A percentile compares a stretch with the other conserved stretches of the same genome.
Conservation (phyloP, 306 rosid species). For the Trifolium subterraneum region DNA sequence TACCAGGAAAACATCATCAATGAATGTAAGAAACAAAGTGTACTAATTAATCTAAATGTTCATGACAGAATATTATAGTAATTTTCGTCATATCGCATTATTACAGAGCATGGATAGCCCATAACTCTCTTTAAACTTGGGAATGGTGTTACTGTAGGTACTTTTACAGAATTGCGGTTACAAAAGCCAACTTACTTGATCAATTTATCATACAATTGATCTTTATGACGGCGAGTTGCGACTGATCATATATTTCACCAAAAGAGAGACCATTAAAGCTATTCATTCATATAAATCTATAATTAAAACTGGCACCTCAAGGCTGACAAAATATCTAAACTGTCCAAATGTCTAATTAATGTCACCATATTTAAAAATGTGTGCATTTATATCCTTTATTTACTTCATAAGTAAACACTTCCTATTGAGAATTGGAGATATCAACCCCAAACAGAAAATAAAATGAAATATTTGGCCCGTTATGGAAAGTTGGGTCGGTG, state of each 20-base stretch:
- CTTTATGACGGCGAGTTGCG: not conserved
- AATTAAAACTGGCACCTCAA: not conserved
- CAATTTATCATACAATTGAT: not conserved
- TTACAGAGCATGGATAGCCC: not conserved
- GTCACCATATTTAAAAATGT: no score
- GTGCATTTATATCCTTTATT: no score
- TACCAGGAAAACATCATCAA: slow-evolving; percentile 37
- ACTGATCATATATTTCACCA: slow-evolving; percentile 20
- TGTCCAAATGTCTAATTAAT: not conserved
- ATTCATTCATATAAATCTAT: not conserved
- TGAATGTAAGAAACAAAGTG: slow-evolving; percentile 11
- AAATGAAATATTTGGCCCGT: not conserved
- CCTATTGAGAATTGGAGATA: no score
- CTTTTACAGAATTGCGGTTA: not conserved
- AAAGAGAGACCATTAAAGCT: not conserved
- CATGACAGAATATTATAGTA: not conserved
- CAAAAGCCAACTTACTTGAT: not conserved
- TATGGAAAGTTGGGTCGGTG: not conserved
- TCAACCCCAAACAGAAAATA: not conserved
- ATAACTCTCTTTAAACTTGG: not conserved
- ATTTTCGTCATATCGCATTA: slow-evolving; percentile 11
- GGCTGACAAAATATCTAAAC: slow-evolving; percentile 10
- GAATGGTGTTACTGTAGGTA: not conserved
- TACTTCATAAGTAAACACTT: no score
- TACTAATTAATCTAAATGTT: no score